Evolutionary conservation across 2,329 filamentous ascomycete genomes (phyloP), one percentile per base, ranked within the genome.

Genomic region (Epichloe scottii): DNA sequence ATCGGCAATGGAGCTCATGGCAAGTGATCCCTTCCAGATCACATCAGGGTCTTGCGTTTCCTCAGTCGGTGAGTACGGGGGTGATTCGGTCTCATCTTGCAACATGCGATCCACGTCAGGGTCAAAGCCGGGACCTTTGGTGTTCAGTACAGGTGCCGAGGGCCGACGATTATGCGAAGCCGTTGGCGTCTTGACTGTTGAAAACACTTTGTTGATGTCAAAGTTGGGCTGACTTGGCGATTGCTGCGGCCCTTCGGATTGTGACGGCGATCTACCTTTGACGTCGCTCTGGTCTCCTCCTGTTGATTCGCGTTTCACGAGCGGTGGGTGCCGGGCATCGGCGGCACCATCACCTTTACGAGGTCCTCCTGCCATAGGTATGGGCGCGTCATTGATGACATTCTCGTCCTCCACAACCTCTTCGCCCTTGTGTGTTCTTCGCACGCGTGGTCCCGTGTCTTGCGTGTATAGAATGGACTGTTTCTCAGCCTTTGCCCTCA

Each of bases 391-490:
- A 37, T 59, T 62, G n/a, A 67, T 54, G 38, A 68, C 64, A n/a
- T 69, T 74, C 35, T 94, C 88, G 44, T 85, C 82, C 55, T 91
- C 89, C 15, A 97, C 77, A 15, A 95, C 68, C 63, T 97, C 93
- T 53, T 96, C 90, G 12, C 93, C 93, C 67, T 97, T 97, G 71
- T 97, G 91, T 2, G 91, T 96, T 58, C 87, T 82, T 60, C 89
- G 80, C 51, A 96, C 84, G 3, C 89, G 82, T 4, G 90, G 89
- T 46, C 80, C 77, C 1, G 66, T 65, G 17, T 86, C 81, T 19
- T 87, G 80, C 14, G 88, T 79, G 53, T 91, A 82, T 35, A 95
- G 77, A 45, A 93, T 90, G 44, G 91, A 87, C 65, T 91, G 87
- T 60, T 89, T 87, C 62, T 93, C 87, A 0, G 82, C 81, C 54